A percentile compares a stretch with the other conserved stretches of the same genome.
phyloP scores from a whole-genome alignment of 1,139 yeast species.

The Candida sp. region DNA sequence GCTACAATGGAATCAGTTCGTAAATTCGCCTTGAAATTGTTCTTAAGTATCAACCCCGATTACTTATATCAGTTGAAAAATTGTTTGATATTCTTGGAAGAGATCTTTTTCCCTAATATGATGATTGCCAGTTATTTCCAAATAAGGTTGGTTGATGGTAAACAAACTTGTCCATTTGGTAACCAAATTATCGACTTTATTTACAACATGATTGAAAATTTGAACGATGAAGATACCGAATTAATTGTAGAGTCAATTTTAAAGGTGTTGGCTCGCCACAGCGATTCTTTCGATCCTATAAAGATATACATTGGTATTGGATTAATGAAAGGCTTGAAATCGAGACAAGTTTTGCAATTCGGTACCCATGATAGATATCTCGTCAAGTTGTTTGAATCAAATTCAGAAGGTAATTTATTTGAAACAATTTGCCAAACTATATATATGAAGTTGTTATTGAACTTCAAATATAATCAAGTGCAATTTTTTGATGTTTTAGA shows the following conservation, averaged over 20 bases:
- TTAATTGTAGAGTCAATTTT: slow-evolving; percentile 29
- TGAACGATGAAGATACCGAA: slow-evolving; percentile 24
- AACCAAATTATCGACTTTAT: slow-evolving; percentile 48
- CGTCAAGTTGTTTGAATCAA: slow-evolving; percentile 45
- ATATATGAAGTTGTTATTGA: slow-evolving; percentile 43
- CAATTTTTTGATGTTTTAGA: slow-evolving; percentile 29
- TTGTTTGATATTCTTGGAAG: slow-evolving; percentile 45
- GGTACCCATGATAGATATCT: slow-evolving; percentile 31
- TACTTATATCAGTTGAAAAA: slow-evolving; percentile 50
- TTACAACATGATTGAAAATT: slow-evolving; percentile 34
- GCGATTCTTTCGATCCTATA: slow-evolving; percentile 67
- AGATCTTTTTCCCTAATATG: slow-evolving; percentile 57
- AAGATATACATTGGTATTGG: slow-evolving; percentile 64
- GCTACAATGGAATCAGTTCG: slow-evolving; percentile 83
- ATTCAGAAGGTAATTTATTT: slow-evolving; percentile 59
- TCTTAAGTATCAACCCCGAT: slow-evolving; percentile 50
- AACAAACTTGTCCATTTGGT: slow-evolving; percentile 55
- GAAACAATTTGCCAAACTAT: slow-evolving; percentile 50
- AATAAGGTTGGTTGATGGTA: slow-evolving; percentile 24
- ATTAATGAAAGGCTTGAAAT: slow-evolving; percentile 47
- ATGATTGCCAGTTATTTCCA: slow-evolving; percentile 64
- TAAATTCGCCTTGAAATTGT: slow-evolving; percentile 55
- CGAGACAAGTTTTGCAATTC: slow-evolving; percentile 19
- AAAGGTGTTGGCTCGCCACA: slow-evolving; percentile 41
- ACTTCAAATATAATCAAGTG: slow-evolving; percentile 16